These are phyloP conservation scores for Coleophoma eucalyptorum DNA, from an alignment of 2,329 filamentous ascomycete species.

Conservation along the genomic window DNA sequence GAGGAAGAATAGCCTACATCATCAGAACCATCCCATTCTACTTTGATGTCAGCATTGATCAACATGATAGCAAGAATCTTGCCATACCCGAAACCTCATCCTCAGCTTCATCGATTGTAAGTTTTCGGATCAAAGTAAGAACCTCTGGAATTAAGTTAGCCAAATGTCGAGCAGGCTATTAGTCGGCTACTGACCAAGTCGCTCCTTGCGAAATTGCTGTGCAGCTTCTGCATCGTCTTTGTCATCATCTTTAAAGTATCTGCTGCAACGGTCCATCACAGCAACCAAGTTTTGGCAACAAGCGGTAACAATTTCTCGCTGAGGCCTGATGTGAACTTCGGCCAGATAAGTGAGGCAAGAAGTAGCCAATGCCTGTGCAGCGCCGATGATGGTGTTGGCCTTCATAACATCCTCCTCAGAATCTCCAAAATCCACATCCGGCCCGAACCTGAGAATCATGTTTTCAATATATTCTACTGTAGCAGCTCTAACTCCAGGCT, in stretches of 20 bases:
- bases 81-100: conserved; percentile 33
- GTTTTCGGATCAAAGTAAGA: conserved; percentile 21
- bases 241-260: conserved; percentile 20
- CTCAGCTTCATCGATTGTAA: conserved; percentile 30
- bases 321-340: conserved; percentile 21
- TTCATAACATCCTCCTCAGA: conserved; percentile 11
- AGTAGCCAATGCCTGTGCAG: conserved; percentile 19
- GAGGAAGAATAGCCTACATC: conserved; percentile 9
- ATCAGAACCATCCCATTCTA: conserved; percentile 29
- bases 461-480: conserved; percentile 28
- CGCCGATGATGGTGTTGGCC: conserved; percentile 3
- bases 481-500: conserved; percentile 37
- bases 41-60: too few species aligned
- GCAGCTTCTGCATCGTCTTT: conserved; percentile 7
- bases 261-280: conserved; percentile 10
- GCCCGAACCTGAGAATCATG: conserved; percentile 12
- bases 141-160: conserved; percentile 19
- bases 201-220: conserved; percentile 11
- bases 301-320: conserved; percentile 20
- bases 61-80: not conserved
- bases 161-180: not conserved
- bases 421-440: conserved; percentile 8
- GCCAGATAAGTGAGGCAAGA: conserved; percentile 25
- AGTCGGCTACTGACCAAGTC: conserved; percentile 13
- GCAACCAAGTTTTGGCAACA: conserved; percentile 20